Evolutionary conservation across 192 early-diverging fungal genomes (phyloP), one percentile per base, ranked within the genome.

Genomic region (Haplosporangium gracile): DNA sequence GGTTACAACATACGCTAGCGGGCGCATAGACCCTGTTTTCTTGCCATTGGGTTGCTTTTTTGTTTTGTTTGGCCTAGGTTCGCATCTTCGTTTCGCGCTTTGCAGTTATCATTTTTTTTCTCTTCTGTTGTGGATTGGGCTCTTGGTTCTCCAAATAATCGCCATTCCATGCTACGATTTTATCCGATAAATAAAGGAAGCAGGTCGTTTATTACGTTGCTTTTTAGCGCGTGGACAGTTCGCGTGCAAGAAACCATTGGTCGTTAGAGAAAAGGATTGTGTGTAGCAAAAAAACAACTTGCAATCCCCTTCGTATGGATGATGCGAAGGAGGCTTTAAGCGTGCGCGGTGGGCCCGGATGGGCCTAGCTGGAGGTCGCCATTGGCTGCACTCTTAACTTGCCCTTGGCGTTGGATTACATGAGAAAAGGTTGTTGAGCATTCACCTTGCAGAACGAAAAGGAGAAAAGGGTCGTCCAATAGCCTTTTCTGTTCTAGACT

Each of bases 401-500:
- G 2, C 0, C 49, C 49, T 18, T 51, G 49, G 20, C 20, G 49
- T 22, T 51, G 5, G 49, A 57, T 57, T 65, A 65, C 60, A 65
- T 32, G 29, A 65, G 60, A 16, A 32, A 29, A 26, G 60, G 26
- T 29, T 29, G 11, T 11, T 26, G 60, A 65, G 10, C 5, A 29
- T 65, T 29, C 60, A 32, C 32, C 60, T 4, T 65, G 26, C 29
- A 29, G n/a, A n/a, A 10, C 2, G n/a, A 60, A 24, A 11, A n/a
- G n/a, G 24, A n/a, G n/a, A 60, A 29, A 32, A 16, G 60, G 60
- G 60, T 65, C 24, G 29, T 11, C 26, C 60, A 65, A 65, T 65
- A 24, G 10, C 60, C 60, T 65, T 65, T 65, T 65, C 60, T 65
- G 60, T 65, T 65, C 60, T 65, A 65, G 60, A 65, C 60, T 65